Conservation (phyloP, 371 early-diverging fungal genomes). For the Blakeslea trispora region DNA sequence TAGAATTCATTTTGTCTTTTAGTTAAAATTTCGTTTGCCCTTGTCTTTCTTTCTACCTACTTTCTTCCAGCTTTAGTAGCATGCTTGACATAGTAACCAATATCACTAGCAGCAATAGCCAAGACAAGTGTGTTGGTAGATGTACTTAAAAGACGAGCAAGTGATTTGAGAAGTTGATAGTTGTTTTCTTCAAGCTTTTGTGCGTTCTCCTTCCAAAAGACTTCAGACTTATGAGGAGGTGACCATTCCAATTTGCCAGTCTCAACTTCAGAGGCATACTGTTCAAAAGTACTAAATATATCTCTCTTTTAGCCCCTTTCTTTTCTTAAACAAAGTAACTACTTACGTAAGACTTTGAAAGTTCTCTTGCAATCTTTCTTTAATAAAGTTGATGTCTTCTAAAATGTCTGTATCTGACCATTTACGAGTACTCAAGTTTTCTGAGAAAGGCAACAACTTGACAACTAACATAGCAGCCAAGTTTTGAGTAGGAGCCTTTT, state of each 20-base stretch:
- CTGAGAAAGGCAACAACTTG: constrained; percentile 78
- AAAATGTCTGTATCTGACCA: constrained; percentile 90
- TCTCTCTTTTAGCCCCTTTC: too few species aligned
- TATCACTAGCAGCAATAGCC: constrained; percentile 89
- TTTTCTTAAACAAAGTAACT: background rate
- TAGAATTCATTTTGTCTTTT: constrained; percentile 23
- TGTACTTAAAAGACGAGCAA: constrained; percentile 71
- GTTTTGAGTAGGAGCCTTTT: constrained; percentile 79
- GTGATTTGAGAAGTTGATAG: constrained; percentile 37
- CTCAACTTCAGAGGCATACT: constrained; percentile 86
- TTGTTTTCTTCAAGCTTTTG: constrained; percentile 70
- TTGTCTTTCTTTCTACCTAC: too few species aligned
- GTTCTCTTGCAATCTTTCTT: constrained; percentile 71
- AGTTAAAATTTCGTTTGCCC: background rate
- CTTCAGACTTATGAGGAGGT: constrained; percentile 88
- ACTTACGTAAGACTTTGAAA: constrained; percentile 74
- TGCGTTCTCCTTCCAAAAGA: constrained; percentile 93
- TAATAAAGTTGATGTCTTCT: constrained; percentile 77
- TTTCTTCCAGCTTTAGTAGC: constrained; percentile 76
- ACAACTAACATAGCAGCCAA: constrained; percentile 86
- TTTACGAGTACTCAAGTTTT: constrained; percentile 81
- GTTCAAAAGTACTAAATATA: constrained; percentile 83
- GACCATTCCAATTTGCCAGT: constrained; percentile 92
- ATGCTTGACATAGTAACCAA: constrained; percentile 92
- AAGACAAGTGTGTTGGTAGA: constrained; percentile 68